phyloP scores from a whole-genome alignment of 1,284 basidiomycete species.

The Grifola frondosa region DNA sequence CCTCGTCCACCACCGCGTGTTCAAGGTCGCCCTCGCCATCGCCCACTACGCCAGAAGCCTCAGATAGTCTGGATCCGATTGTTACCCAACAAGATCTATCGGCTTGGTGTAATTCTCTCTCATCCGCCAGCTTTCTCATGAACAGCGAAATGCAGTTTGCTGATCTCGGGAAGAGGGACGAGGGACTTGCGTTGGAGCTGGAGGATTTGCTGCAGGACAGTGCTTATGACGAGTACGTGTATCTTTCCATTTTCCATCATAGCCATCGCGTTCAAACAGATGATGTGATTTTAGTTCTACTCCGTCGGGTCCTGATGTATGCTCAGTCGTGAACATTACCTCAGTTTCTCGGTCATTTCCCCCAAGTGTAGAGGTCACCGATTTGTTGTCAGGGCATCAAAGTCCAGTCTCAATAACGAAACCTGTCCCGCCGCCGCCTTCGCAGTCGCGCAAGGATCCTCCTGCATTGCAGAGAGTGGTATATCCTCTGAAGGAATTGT shows the following conservation, averaged over 20 bases:
- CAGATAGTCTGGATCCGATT: conserved; percentile 49
- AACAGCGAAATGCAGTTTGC: conserved; percentile 23
- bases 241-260: conserved; percentile 3
- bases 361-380: conserved; percentile 4
- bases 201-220: conserved; percentile 72
- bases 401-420: conserved; percentile 40
- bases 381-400: conserved; percentile 7
- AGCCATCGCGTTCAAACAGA: not conserved
- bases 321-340: not conserved
- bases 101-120: conserved; percentile 56
- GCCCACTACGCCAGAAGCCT: conserved; percentile 64
- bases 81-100: conserved; percentile 53
- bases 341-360: conserved; percentile 5
- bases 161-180: conserved; percentile 36
- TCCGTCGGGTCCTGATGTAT: not conserved
- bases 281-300: not conserved
- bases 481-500: conserved; percentile 68
- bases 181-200: conserved; percentile 55
- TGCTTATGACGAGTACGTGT: conserved; percentile 68
- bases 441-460: conserved; percentile 51
- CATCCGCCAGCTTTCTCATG: conserved; percentile 39
- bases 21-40: conserved; percentile 67
- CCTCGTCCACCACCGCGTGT: conserved; percentile 52
- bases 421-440: conserved; percentile 58
- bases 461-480: conserved; percentile 56